These are phyloP conservation scores for Barnettozyma siamensis DNA, from an alignment of 805 yeast genomes.

Conservation along the genomic window DNA sequence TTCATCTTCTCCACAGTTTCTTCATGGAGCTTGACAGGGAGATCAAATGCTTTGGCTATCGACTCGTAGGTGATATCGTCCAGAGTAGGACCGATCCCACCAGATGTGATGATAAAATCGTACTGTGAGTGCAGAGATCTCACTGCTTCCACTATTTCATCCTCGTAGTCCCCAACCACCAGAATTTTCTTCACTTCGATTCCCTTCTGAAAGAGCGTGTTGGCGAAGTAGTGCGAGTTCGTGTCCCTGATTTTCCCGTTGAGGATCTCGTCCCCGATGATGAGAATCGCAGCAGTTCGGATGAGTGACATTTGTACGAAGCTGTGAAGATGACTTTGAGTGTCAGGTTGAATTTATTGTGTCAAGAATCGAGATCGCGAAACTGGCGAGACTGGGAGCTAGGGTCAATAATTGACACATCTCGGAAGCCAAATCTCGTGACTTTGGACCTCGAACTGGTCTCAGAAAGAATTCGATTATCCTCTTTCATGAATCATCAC, in stretches of 20 bases:
- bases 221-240: slow-evolving; percentile 68
- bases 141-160: slow-evolving; percentile 55
- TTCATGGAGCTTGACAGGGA: slow-evolving; percentile 46
- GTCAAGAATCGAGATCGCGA: too few relatives aligned
- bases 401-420: too few relatives aligned
- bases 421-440: too few relatives aligned
- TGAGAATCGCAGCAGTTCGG: slow-evolving; percentile 15
- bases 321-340: too few relatives aligned
- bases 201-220: slow-evolving; percentile 61
- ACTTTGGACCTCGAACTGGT: too few relatives aligned
- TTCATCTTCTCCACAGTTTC: slow-evolving; percentile 60
- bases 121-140: slow-evolving; percentile 39
- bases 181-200: slow-evolving; percentile 59
- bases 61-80: slow-evolving; percentile 83
- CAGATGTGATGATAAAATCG: slow-evolving; percentile 44
- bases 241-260: slow-evolving; percentile 82
- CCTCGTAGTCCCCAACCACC: slow-evolving; percentile 72
- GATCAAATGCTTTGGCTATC: slow-evolving; percentile 56
- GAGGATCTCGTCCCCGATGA: slow-evolving; percentile 82
- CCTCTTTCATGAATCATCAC: too few relatives aligned
- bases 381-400: too few relatives aligned
- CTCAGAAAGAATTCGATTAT: too few relatives aligned
- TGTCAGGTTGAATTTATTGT: too few relatives aligned
- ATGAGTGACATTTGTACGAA: slow-evolving; percentile 4
- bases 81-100: slow-evolving; percentile 80